These are phyloP conservation scores for Chloromonas sp. DNA, from an alignment of 163 green algal species.

Conservation along the genomic window DNA sequence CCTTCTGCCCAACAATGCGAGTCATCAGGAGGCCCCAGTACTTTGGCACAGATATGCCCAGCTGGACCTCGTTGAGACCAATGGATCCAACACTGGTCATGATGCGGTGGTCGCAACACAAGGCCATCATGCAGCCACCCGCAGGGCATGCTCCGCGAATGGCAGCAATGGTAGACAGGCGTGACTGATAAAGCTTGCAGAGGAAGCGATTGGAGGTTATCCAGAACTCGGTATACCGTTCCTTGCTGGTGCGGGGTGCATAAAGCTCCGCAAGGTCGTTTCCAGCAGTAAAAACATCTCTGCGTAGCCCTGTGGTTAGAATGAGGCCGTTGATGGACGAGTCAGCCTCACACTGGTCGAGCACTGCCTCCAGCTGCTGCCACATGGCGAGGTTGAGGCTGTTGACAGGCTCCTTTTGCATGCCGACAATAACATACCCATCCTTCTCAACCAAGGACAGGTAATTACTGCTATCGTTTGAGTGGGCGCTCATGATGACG, in stretches of 20 bases:
- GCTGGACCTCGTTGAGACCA: slow-evolving; percentile 57
- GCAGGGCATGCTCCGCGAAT: slow-evolving; percentile 69
- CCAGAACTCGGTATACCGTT: slow-evolving; percentile 37
- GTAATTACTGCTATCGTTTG: not conserved
- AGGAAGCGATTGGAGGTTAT: slow-evolving; percentile 47
- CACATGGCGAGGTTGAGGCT: slow-evolving; percentile 50
- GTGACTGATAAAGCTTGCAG: slow-evolving; percentile 33
- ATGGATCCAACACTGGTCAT: slow-evolving; percentile 53
- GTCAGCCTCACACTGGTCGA: slow-evolving; percentile 35
- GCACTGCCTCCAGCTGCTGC: slow-evolving; percentile 30
- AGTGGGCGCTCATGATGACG: not conserved
- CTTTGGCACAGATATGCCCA: slow-evolving; percentile 62
- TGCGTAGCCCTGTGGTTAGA: slow-evolving; percentile 46
- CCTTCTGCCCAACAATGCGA: slow-evolving; percentile 30
- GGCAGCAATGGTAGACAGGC: slow-evolving; percentile 57
- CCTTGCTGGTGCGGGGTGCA: slow-evolving; percentile 45
- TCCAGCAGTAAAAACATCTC: slow-evolving; percentile 65
- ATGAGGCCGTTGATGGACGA: slow-evolving; percentile 36
- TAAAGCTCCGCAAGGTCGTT: slow-evolving; percentile 77
- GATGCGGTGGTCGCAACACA: slow-evolving; percentile 69
- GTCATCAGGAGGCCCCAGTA: slow-evolving; percentile 63
- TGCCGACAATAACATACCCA: slow-evolving; percentile 36
- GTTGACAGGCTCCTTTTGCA: slow-evolving; percentile 66
- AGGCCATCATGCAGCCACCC: slow-evolving; percentile 62
- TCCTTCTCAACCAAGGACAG: not conserved